Evolutionary conservation across 2,329 filamentous ascomycete genomes (phyloP), one percentile per base, ranked within the genome.

Genomic region (Paracorniculantispora psalliotae): DNA sequence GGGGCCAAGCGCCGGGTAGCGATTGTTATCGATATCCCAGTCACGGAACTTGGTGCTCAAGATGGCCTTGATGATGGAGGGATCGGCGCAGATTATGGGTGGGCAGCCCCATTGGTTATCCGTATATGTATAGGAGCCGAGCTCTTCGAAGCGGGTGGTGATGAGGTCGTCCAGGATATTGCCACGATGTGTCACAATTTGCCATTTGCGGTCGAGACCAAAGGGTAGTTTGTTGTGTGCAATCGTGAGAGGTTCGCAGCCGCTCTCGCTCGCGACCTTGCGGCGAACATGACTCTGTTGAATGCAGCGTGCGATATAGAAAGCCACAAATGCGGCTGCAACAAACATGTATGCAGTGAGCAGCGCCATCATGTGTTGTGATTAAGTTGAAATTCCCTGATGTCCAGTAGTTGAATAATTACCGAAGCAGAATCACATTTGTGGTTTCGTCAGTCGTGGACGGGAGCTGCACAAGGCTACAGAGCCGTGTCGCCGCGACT

Each of bases 91-190:
- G 15, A 56, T 56, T 37, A 56, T 47, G 19, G 53, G 53, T 8
- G 53, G 53, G 13, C 44, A 21, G 41, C 44, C 44, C 41, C 41
- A 48, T 48, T 48, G 53, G 53, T 56, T 48, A 19, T 56, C 53
- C 13, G 41, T 46, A 37, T 56, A 56, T 0, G 43, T 56, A 37
- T 56, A 56, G 21, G 9, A 48, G 21, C 53, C 53, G 28, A 56
- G 53, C 10, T 48, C 23, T 12, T 26, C 53, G 33, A 56, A 56
- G 41, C 53, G 41, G 4, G 53, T 48, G 28, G 44, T 56, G 41
- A 56, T 46, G 53, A 56, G 41, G 41, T 56, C 53, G 53, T 56
- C 53, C 19, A 56, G 43, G 28, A 56, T 48, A 25, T 56, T 56
- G 26, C 53, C 53, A 4, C 44, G 8, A 37, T 48, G 44, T 25